Percentiles rank a stretch among this genome's conserved stretches.
phyloP scores from a whole-genome alignment of 805 yeast genomes.

The Starmera dryadoides region DNA sequence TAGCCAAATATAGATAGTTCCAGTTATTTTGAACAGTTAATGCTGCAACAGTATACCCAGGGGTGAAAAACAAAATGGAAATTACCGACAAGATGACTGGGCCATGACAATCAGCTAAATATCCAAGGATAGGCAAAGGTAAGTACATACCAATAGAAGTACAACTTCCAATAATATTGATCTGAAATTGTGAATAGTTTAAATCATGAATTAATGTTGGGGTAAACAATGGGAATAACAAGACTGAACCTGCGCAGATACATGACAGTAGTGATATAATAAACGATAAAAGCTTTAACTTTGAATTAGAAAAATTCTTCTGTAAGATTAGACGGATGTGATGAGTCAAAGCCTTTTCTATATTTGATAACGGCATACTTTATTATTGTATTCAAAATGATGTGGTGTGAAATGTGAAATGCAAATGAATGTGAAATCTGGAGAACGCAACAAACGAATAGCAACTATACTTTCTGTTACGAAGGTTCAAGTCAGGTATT shows the following conservation, averaged over 20 bases:
- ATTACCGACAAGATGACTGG: constrained; percentile 63
- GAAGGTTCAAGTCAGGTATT: no score
- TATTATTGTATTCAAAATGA: neutral
- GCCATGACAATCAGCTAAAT: constrained; percentile 79
- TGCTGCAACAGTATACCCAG: constrained; percentile 56
- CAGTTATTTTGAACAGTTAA: constrained; percentile 22
- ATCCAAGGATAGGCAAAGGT: constrained; percentile 76
- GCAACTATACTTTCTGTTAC: no score
- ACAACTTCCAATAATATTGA: constrained; percentile 67
- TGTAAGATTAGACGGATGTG: constrained; percentile 37
- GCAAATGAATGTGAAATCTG: neutral
- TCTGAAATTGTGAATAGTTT: constrained; percentile 55
- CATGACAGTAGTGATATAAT: constrained; percentile 53
- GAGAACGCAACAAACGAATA: neutral
- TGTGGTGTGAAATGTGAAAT: no score
- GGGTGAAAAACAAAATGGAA: constrained; percentile 53
- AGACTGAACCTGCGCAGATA: constrained; percentile 73
- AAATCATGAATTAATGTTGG: constrained; percentile 54
- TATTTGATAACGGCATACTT: constrained; percentile 18
- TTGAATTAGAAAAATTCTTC: constrained; percentile 30
- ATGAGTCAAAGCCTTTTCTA: constrained; percentile 35
- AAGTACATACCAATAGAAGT: constrained; percentile 79
- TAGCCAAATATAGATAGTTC: constrained; percentile 30
- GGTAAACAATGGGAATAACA: constrained; percentile 76
- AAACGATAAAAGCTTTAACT: constrained; percentile 45